Evolutionary conservation across 2,329 filamentous ascomycete genomes (phyloP).

Genomic region (Sporothrix mexicana): DNA sequence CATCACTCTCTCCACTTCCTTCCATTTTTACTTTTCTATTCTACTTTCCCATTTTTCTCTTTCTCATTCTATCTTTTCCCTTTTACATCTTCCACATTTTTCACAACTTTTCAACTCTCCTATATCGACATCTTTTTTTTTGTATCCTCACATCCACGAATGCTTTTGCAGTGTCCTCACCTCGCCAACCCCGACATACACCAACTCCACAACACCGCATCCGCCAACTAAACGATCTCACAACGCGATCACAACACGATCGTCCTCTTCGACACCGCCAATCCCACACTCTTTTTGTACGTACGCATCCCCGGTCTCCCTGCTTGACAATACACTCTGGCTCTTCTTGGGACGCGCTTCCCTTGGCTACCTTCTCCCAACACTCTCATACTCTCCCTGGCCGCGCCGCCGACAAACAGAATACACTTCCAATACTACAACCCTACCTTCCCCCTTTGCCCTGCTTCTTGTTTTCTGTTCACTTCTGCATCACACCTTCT

Average conservation of each 20-base stretch:
- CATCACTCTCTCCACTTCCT: neutral
- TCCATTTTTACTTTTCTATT: conserved; percentile 14
- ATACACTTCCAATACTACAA: neutral
- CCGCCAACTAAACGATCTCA: neutral
- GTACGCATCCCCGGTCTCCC: neutral
- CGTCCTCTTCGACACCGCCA: neutral
- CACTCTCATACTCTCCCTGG: neutral
- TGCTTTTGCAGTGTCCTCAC: neutral
- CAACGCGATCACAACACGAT: neutral
- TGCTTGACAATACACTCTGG: neutral
- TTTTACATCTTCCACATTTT: conserved; percentile 5
- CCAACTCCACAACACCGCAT: neutral
- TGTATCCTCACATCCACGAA: neutral
- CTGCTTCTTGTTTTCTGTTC: neutral
- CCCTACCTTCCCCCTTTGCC: neutral
- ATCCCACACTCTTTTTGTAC: conserved; percentile 13
- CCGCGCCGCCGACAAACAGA: neutral
- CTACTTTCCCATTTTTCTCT: neutral
- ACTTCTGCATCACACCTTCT: neutral
- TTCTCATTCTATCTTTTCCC: neutral
- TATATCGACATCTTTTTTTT: neutral
- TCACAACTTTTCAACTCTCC: neutral
- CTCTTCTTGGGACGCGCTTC: too few relatives aligned
- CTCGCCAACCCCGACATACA: neutral
- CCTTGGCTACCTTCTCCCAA: neutral